phyloP scores from a whole-genome alignment of 2,329 filamentous ascomycete genomes.

The Aspergillus jensenii region DNA sequence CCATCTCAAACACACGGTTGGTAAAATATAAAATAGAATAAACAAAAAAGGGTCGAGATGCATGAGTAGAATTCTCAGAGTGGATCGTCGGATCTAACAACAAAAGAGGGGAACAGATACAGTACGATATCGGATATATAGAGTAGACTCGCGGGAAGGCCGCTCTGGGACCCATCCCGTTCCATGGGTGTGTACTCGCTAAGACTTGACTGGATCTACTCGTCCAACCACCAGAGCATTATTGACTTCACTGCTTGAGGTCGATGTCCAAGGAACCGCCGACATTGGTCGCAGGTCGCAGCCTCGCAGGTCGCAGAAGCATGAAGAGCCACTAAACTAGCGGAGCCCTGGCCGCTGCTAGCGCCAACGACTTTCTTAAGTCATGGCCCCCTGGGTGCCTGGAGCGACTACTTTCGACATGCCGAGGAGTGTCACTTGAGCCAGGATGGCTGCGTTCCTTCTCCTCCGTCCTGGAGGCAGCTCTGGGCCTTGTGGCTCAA shows the following conservation, averaged over 20 bases:
- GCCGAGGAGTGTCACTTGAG: background rate
- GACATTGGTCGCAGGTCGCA: background rate
- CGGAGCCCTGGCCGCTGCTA: background rate
- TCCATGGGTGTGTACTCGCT: conserved; percentile 4
- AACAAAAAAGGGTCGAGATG: background rate
- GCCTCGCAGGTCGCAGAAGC: background rate
- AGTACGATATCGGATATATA: background rate
- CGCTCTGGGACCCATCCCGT: conserved; percentile 8
- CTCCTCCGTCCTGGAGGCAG: background rate
- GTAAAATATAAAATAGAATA: background rate
- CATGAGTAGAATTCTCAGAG: background rate
- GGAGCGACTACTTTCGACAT: background rate
- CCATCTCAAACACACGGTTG: background rate
- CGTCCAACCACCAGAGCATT: background rate
- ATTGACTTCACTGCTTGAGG: too few relatives aligned
- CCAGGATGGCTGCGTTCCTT: background rate
- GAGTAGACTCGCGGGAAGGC: conserved; percentile 5
- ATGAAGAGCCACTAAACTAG: conserved; percentile 7
- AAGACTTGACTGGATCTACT: conserved; percentile 5
- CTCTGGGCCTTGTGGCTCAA: background rate
- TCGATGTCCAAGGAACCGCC: too few relatives aligned
- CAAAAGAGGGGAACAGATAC: background rate
- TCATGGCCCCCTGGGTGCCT: too few relatives aligned
- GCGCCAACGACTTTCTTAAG: background rate
- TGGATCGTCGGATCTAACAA: background rate